Conservation (phyloP, 768 basidiomycete genomes). For the Tricholoma terreum region DNA sequence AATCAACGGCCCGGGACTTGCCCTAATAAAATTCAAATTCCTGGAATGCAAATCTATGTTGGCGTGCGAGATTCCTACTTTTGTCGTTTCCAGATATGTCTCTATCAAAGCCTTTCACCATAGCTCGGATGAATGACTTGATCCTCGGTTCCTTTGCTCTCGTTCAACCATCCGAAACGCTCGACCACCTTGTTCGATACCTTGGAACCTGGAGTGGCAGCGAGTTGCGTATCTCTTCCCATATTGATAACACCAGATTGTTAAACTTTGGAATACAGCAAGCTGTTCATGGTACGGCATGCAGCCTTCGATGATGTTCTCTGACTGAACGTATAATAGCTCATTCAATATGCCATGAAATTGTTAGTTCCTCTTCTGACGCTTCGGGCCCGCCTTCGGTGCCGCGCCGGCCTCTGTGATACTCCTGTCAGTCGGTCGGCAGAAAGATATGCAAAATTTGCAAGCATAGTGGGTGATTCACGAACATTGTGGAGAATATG, state of each 20-base stretch:
- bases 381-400: conserved; percentile 65
- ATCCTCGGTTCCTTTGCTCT: conserved; percentile 62
- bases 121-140: conserved; percentile 56
- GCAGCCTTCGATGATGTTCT: not conserved
- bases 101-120: conserved; percentile 41
- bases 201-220: conserved; percentile 83
- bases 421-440: conserved; percentile 55
- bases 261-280: conserved; percentile 40
- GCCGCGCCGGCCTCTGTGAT: conserved; percentile 56
- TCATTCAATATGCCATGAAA: conserved; percentile 73
- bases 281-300: conserved; percentile 63
- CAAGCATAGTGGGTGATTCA: conserved; percentile 58
- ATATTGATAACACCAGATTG: not conserved
- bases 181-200: conserved; percentile 74
- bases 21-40: too few species aligned
- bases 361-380: conserved; percentile 63
- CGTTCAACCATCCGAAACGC: conserved; percentile 56
- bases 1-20: conserved; percentile 21
- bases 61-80: not conserved
- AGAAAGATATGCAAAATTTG: conserved; percentile 50
- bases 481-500: conserved; percentile 75
- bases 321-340: conserved; percentile 34
- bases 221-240: conserved; percentile 58
- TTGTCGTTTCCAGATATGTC: conserved; percentile 41
- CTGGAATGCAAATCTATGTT: not conserved